Conservation (phyloP, 305 asterid species). For the Solanum hybrid region DNA sequence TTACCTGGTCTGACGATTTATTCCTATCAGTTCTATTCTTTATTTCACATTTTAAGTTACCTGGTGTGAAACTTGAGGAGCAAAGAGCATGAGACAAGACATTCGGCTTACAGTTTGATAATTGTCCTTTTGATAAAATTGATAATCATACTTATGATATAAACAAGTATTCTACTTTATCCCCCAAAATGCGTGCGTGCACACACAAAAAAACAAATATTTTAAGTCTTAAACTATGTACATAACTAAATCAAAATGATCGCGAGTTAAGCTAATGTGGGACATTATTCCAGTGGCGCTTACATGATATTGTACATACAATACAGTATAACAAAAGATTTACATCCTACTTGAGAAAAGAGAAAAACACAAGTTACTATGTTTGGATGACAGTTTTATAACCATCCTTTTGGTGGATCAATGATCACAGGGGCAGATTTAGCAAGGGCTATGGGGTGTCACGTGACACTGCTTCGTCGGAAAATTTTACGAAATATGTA, state of each 20-base stretch:
- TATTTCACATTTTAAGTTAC: background rate
- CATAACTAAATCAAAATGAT: background rate
- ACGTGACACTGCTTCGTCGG: background rate
- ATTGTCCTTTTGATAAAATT: background rate
- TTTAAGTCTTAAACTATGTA: background rate
- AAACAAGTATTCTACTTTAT: background rate
- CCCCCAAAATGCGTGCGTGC: background rate
- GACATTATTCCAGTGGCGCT: background rate
- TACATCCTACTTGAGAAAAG: background rate
- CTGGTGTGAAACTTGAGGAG: background rate
- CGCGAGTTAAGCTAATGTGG: background rate
- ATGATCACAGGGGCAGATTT: background rate
- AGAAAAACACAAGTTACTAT: background rate
- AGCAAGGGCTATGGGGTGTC: background rate
- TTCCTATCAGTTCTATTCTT: background rate
- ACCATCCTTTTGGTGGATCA: background rate
- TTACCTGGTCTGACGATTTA: background rate
- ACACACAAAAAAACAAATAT: background rate
- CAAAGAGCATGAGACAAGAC: background rate
- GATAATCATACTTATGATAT: background rate
- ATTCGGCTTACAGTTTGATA: background rate
- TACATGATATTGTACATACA: background rate
- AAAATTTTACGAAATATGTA: no score
- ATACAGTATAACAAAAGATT: background rate
- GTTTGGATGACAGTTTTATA: background rate